Conservation (phyloP, 371 early-diverging fungal genomes). For the Dinochytrium kinnereticum region DNA sequence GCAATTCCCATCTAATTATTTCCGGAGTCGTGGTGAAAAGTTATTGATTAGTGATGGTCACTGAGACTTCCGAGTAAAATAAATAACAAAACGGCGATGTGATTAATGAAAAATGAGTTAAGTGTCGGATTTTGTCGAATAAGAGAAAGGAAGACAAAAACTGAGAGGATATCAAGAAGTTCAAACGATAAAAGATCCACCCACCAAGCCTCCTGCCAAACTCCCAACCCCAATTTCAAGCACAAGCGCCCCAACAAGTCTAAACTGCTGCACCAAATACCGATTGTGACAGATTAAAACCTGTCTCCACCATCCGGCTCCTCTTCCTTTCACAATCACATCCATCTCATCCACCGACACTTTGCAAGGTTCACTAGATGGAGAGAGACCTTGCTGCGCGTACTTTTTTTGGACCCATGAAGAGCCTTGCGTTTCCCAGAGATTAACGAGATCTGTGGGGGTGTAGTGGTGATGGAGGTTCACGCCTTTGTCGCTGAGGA, state of each 20-base stretch:
- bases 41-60: too few species aligned
- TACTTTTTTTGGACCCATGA: neutral
- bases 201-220: conserved; percentile 44
- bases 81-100: too few species aligned
- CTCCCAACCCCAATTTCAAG: conserved; percentile 45
- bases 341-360: neutral
- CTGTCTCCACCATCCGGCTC: conserved; percentile 31
- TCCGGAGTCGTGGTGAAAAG: too few species aligned
- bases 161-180: too few species aligned
- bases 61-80: too few species aligned
- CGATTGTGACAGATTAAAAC: conserved; percentile 25
- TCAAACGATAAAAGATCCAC: neutral
- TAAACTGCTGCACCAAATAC: conserved; percentile 40
- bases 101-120: too few species aligned
- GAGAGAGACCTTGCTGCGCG: neutral
- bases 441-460: conserved; percentile 37
- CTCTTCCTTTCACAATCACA: conserved; percentile 16
- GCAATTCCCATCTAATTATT: conserved; percentile 7
- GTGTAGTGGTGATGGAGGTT: conserved; percentile 24
- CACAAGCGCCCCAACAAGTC: conserved; percentile 31
- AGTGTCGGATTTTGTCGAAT: too few species aligned
- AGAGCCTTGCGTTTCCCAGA: conserved; percentile 31
- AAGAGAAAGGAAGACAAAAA: too few species aligned
- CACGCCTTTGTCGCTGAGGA: conserved; percentile 31
- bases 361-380: too few species aligned